A percentile compares a stretch with the other conserved stretches of the same genome.
Evolutionary conservation across 371 early-diverging fungal genomes (phyloP).

Genomic region (Apophysomyces ossiformis): DNA sequence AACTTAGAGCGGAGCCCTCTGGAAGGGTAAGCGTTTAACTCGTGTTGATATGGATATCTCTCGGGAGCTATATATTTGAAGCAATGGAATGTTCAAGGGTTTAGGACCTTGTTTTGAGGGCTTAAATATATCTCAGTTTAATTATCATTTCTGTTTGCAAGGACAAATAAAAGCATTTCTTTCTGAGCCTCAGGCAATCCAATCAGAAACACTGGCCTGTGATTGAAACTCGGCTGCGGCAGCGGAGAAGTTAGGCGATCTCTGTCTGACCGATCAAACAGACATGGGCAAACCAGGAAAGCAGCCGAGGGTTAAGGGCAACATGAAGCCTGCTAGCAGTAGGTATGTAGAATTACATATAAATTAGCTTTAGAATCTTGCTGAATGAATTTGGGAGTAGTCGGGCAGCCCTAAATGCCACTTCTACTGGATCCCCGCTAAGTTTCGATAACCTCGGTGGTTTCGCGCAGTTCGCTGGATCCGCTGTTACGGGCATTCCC

Average conservation of each 20-base stretch:
- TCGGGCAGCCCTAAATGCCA: slow-evolving; percentile 74
- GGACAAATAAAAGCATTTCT: no score
- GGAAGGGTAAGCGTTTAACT: no score
- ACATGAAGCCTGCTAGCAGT: slow-evolving; percentile 72
- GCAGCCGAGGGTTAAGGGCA: slow-evolving; percentile 67
- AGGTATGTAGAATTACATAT: slow-evolving; percentile 50
- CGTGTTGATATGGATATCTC: no score
- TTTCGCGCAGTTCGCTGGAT: slow-evolving; percentile 66
- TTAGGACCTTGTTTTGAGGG: no score
- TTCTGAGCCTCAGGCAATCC: background rate
- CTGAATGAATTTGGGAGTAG: slow-evolving; percentile 30
- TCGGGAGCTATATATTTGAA: no score
- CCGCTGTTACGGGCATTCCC: slow-evolving; percentile 17
- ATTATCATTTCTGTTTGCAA: no score
- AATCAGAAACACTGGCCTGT: background rate
- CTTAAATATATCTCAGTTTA: no score
- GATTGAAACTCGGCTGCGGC: slow-evolving; percentile 6
- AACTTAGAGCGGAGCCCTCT: no score
- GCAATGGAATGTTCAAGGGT: no score
- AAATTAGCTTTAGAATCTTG: background rate
- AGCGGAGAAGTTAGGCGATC: background rate
- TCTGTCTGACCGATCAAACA: background rate
- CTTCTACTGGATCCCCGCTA: slow-evolving; percentile 43
- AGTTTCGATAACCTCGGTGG: slow-evolving; percentile 63
- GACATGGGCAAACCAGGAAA: slow-evolving; percentile 57